Percentiles rank a stretch among this genome's conserved stretches.
phyloP scores from a whole-genome alignment of 73 alveolate species.

The Tetrahymena malaccensis region DNA sequence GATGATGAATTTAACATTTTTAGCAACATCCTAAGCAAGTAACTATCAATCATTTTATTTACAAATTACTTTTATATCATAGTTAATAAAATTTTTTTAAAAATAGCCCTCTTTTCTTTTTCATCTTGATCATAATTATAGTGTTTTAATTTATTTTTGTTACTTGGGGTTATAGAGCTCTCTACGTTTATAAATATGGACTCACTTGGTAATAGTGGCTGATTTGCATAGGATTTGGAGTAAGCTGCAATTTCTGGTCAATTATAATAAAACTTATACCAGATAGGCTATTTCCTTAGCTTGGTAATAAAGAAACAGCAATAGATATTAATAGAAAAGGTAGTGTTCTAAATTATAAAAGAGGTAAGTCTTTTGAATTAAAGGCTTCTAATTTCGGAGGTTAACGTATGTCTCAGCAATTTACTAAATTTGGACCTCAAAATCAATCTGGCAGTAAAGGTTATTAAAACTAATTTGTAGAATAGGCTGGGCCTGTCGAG shows the following conservation, averaged over 20 bases:
- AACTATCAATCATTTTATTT: background rate
- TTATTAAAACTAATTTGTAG: background rate
- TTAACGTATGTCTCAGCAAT: background rate
- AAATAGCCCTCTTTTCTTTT: constrained; percentile 19
- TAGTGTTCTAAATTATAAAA: background rate
- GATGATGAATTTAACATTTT: constrained; percentile 5
- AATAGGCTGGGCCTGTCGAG: background rate
- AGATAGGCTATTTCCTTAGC: constrained; percentile 9
- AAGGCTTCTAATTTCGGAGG: background rate
- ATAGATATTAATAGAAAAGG: background rate
- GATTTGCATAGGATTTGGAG: constrained; percentile 6
- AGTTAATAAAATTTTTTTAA: background rate
- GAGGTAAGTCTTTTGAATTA: background rate
- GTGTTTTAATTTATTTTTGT: background rate
- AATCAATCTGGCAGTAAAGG: background rate
- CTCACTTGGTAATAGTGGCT: background rate
- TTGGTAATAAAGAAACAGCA: background rate
- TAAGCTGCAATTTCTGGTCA: background rate
- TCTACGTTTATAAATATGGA: constrained; percentile 7
- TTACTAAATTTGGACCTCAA: background rate
- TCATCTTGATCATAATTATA: constrained; percentile 2
- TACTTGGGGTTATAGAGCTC: constrained; percentile 6
- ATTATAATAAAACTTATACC: constrained; percentile 6
- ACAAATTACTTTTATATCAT: too few species aligned
- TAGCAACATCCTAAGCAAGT: background rate